Base-by-base conservation (phyloP, 331 rosid genomes). In the Prunus yedoensis region DNA sequence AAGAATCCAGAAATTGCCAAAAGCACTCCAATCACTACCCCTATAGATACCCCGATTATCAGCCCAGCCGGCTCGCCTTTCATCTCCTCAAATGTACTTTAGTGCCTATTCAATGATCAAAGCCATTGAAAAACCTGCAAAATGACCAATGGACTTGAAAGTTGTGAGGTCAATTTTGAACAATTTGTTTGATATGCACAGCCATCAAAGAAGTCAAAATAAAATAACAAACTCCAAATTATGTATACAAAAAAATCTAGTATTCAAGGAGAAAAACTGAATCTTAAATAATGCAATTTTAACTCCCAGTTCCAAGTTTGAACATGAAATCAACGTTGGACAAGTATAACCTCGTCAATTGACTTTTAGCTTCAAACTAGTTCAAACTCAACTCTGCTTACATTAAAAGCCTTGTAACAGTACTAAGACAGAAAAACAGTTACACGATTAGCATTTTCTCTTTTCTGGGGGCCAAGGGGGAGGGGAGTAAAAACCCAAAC, bases 11-110 rank as follows among this genome's bases (percentile, higher is more conserved):
- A 83, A 77, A 92, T 86, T 49, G 99, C 99, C 90, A 95, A 89
- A 47, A 76, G 83, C 70, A 95, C 81, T 72, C 99, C 99, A 78
- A 95, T 90, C 77, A 95, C 98, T 25, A 95, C 94, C 30, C 99
- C 99, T 28, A 91, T 89, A 8, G 98, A 92, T 80, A 92, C 87
- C 80, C 99, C 99, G 70, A 95, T 88, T 20, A 95, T 92, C 81
- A 95, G 83, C 74, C 97, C 99, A 20, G 77, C 84, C 47, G 99
- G 88, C 80, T 92, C 97, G 66, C 68, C 97, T 82, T 83, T 89
- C 99, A 92, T 95, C 88, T 89, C 76, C 71, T 64, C 77, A 74
- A 68, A 21, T 30, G 62, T 35, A 27, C 78, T 80, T 66, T 57
- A 83, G 66, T 74, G 74, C 75, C 85, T 82, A 75, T 51, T 50